Percentiles rank a stretch among this genome's conserved stretches.
Evolutionary conservation across 2,329 filamentous ascomycete genomes (phyloP).

Genomic region (Paracorniculantispora psalliotae): DNA sequence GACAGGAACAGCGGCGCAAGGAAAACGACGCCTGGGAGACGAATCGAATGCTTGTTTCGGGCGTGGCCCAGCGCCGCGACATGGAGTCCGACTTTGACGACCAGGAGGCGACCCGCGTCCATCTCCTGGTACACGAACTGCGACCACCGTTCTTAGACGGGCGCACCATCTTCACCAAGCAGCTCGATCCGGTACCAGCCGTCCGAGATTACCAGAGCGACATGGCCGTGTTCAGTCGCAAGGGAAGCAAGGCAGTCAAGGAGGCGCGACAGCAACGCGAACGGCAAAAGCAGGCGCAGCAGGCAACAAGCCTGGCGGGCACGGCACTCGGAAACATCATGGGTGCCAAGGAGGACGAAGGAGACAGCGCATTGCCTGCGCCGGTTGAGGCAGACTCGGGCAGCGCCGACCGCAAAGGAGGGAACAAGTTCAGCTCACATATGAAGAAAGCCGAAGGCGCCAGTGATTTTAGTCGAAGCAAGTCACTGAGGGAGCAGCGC

Average conservation of each 20-base stretch:
- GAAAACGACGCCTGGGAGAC: slow-evolving; percentile 98
- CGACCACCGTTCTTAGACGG: slow-evolving; percentile 93
- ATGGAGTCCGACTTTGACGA: slow-evolving; percentile 83
- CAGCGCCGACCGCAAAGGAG: slow-evolving; percentile 38
- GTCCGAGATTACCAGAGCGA: slow-evolving; percentile 93
- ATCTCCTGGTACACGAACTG: slow-evolving; percentile 88
- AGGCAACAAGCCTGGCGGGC: slow-evolving; percentile 88
- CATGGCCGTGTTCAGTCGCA: slow-evolving; percentile 96
- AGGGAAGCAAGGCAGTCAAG: slow-evolving; percentile 88
- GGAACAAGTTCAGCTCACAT: slow-evolving; percentile 80
- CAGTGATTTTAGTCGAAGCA: slow-evolving; percentile 89
- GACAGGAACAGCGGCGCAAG: slow-evolving; percentile 79
- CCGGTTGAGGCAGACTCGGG: slow-evolving; percentile 64
- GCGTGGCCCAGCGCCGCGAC: slow-evolving; percentile 85
- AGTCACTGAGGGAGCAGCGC: slow-evolving; percentile 82
- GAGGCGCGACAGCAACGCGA: slow-evolving; percentile 90
- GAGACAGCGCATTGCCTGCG: slow-evolving; percentile 79
- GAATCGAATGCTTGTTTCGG: slow-evolving; percentile 95
- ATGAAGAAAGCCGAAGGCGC: slow-evolving; percentile 82
- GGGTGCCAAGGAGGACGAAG: slow-evolving; percentile 88
- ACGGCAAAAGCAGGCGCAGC: slow-evolving; percentile 86
- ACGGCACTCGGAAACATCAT: slow-evolving; percentile 92
- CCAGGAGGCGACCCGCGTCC: slow-evolving; percentile 81
- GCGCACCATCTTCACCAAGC: slow-evolving; percentile 93
- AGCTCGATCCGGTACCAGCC: slow-evolving; percentile 89